Evolutionary conservation across 164 flowering plant species (phyloP).

Genomic region (Tetracentron sinense): DNA sequence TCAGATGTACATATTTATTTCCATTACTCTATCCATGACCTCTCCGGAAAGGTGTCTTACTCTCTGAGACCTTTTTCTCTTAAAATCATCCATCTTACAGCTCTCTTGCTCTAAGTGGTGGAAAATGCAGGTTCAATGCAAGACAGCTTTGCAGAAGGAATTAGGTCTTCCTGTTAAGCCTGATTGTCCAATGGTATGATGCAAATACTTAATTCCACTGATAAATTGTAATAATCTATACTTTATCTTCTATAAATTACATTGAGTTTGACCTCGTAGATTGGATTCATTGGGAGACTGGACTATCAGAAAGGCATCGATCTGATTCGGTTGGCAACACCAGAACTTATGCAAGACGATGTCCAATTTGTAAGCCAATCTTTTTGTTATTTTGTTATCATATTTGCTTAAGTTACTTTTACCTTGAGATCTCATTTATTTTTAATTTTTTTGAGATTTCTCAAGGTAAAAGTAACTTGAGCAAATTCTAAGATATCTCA

Average conservation of each 20-base stretch:
- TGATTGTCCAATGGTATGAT: conserved; percentile 80
- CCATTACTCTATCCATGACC: conserved; percentile 64
- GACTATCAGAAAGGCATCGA: conserved; percentile 96
- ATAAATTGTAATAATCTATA: too few species aligned
- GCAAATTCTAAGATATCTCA: too few species aligned
- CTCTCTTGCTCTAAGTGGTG: not conserved
- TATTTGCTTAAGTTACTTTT: too few species aligned
- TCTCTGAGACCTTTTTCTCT: not conserved
- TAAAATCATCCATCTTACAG: not conserved
- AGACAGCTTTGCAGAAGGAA: conserved; percentile 79
- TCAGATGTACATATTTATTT: conserved; percentile 57
- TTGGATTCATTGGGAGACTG: conserved; percentile 94
- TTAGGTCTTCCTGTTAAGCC: conserved; percentile 71
- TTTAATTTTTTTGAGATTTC: too few species aligned
- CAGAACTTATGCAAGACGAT: conserved; percentile 80
- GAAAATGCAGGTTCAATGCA: conserved; percentile 63
- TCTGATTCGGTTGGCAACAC: conserved; percentile 52
- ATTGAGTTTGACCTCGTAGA: conserved; percentile 35
- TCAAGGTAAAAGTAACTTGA: too few species aligned
- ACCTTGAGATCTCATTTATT: too few species aligned
- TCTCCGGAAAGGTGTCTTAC: conserved; percentile 75
- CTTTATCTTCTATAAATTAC: too few species aligned
- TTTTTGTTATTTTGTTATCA: not conserved
- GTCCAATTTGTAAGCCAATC: conserved; percentile 73
- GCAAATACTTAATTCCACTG: conserved; percentile 1